Evolutionary conservation across 306 rosid genomes (phyloP), one percentile per base, ranked within the genome.

Genomic region (Cyclanthera cordifolia): DNA sequence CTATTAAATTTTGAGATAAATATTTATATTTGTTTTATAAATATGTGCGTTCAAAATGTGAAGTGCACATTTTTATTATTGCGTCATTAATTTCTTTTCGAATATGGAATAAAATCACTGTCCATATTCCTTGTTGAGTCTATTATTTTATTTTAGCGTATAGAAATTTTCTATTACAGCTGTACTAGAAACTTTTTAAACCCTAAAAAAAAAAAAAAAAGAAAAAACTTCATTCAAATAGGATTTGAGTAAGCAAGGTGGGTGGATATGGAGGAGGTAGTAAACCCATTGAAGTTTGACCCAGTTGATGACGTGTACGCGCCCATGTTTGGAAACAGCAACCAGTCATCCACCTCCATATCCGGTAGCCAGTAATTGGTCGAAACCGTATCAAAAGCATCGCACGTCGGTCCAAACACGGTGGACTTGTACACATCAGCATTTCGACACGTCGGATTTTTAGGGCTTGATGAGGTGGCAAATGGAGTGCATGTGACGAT

Each of bases 281-380:
- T 2, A 63, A 72, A 59, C 48, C 75, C 75, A 14, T 48, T 72
- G 19, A 72, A 72, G 58, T 48, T 72, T 7, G 75, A 43, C 2
- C 58, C 75, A 4, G 57, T 64, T 4, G 75, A 12, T 28, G 23
- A 19, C 41, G 75, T 72, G 69, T 58, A 72, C 3, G 75, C 69
- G 6, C 75, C 59, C 48, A 72, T 72, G 49, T 72, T 21, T 3
- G 63, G 75, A 28, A 72, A 72, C 59, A 72, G 16, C 53, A 72
- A 45, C 65, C 50, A 58, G 59, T 72, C 75, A 72, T 59, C 60
- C 48, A 72, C 24, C 49, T 72, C 21, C 21, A 72, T 2, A 5
- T 48, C 59, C 23, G 75, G 75, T 16, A 57, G 58, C 21, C 41
- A 13, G 8, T 16, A 72, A 24, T n/a, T 19, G 6, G 16, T 51